phyloP scores from a whole-genome alignment of 2,329 filamentous ascomycete genomes.

The Emydomyces testavorans region DNA sequence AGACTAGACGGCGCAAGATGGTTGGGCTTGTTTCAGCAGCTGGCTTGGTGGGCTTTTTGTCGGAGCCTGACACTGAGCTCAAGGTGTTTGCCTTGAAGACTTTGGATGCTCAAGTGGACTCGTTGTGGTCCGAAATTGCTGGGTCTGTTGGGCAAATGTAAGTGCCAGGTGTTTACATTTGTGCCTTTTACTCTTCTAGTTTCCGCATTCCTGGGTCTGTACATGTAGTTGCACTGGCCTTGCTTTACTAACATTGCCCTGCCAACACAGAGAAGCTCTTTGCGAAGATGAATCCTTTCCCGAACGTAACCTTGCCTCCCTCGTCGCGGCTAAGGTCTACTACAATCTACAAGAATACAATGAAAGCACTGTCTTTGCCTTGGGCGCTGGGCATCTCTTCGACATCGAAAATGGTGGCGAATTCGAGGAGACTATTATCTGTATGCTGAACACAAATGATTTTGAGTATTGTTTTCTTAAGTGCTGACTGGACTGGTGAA shows the following conservation, averaged over 20 bases:
- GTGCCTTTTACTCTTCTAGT: not conserved
- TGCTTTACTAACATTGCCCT: not conserved
- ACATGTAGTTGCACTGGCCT: not conserved
- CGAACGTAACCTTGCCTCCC: constrained; percentile 82
- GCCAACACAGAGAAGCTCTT: constrained; percentile 68
- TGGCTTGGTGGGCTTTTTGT: constrained; percentile 87
- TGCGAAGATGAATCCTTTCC: constrained; percentile 95
- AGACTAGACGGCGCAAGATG: constrained; percentile 45
- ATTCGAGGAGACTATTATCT: constrained; percentile 98
- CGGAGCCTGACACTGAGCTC: constrained; percentile 86
- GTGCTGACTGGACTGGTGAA: constrained; percentile 21
- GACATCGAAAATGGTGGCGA: constrained; percentile 82
- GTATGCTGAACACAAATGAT: constrained; percentile 30
- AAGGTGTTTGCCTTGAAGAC: constrained; percentile 91
- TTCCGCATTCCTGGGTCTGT: not conserved
- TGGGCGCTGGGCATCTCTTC: constrained; percentile 89
- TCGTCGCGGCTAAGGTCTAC: constrained; percentile 95
- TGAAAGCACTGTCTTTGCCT: constrained; percentile 96
- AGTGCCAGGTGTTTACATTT: constrained; percentile 24
- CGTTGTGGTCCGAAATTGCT: constrained; percentile 95
- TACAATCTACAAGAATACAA: constrained; percentile 98
- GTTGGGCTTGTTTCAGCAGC: constrained; percentile 87
- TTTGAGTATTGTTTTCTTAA: not conserved
- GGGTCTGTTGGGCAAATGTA: constrained; percentile 89
- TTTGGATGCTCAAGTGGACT: constrained; percentile 91